Evolutionary conservation across 1,139 yeast species (phyloP).

Genomic region (Yarrowia galli): DNA sequence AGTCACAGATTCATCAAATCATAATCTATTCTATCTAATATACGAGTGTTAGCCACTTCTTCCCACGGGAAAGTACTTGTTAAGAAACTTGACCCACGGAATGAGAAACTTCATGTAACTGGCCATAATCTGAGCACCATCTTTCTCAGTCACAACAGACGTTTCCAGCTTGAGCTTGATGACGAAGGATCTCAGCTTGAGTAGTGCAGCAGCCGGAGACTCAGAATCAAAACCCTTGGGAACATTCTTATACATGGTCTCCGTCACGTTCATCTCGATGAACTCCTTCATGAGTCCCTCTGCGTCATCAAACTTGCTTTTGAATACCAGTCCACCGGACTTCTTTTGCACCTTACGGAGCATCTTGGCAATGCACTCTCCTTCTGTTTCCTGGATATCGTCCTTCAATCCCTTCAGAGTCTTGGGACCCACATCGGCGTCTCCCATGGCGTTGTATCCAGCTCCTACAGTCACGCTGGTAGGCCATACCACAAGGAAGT

Average conservation of each 20-base stretch:
- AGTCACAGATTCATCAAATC: not conserved
- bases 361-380: slow-evolving; percentile 31
- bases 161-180: slow-evolving; percentile 15
- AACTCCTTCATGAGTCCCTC: slow-evolving; percentile 40
- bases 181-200: slow-evolving; percentile 30
- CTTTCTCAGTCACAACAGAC: slow-evolving; percentile 20
- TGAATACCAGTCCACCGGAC: slow-evolving; percentile 38
- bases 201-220: slow-evolving; percentile 8
- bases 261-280: slow-evolving; percentile 37
- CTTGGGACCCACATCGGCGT: slow-evolving; percentile 40
- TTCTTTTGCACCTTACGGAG: slow-evolving; percentile 40
- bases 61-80: slow-evolving; percentile 1
- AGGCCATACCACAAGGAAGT: slow-evolving; percentile 44
- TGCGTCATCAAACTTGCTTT: slow-evolving; percentile 30
- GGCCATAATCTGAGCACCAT: slow-evolving; percentile 28
- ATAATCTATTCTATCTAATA: slow-evolving; percentile 2
- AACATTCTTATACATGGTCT: slow-evolving; percentile 29
- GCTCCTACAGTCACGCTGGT: slow-evolving; percentile 41
- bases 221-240: slow-evolving; percentile 28
- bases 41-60: not conserved
- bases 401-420: slow-evolving; percentile 37
- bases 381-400: slow-evolving; percentile 38
- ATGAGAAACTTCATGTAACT: slow-evolving; percentile 24
- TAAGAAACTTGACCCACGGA: slow-evolving; percentile 28
- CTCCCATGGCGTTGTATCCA: slow-evolving; percentile 40